These are phyloP conservation scores for Metschnikowia hibisci DNA, from an alignment of 805 yeast genomes.

Conservation along the genomic window DNA sequence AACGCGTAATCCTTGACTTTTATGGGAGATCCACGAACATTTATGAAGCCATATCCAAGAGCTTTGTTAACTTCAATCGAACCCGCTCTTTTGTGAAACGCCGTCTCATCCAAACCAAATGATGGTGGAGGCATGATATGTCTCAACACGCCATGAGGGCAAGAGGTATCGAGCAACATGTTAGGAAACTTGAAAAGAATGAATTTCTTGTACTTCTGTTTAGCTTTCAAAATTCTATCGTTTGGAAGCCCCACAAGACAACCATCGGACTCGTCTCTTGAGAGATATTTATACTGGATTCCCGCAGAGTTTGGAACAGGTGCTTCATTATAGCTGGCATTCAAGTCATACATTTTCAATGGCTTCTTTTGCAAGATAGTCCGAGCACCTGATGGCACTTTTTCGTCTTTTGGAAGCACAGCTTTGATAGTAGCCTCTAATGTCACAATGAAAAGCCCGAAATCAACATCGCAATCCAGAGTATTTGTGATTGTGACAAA, in stretches of 20 bases:
- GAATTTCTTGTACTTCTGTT: conserved; percentile 50
- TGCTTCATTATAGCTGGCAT: conserved; percentile 51
- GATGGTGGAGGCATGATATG: conserved; percentile 44
- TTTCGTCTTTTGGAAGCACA: conserved; percentile 15
- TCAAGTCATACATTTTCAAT: conserved; percentile 56
- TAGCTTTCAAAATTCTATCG: conserved; percentile 46
- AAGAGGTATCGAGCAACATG: conserved; percentile 48
- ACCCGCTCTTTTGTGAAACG: conserved; percentile 34
- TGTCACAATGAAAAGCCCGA: conserved; percentile 38
- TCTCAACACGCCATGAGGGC: conserved; percentile 41
- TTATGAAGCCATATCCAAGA: conserved; percentile 53
- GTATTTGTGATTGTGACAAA: conserved; percentile 47
- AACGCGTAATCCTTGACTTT: conserved; percentile 44
- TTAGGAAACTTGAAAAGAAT: conserved; percentile 58
- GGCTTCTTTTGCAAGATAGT: conserved; percentile 45
- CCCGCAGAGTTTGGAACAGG: conserved; percentile 52
- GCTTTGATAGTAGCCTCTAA: conserved; percentile 34
- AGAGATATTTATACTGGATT: conserved; percentile 40
- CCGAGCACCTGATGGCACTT: not conserved
- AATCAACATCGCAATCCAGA: conserved; percentile 40
- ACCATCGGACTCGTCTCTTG: conserved; percentile 44
- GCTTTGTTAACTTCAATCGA: conserved; percentile 34
- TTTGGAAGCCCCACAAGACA: conserved; percentile 47
- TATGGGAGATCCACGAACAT: conserved; percentile 51
- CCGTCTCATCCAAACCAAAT: conserved; percentile 37